phyloP scores from a whole-genome alignment of 2,329 filamentous ascomycete species.

The Neophaeococcomyces mojaviensis region DNA sequence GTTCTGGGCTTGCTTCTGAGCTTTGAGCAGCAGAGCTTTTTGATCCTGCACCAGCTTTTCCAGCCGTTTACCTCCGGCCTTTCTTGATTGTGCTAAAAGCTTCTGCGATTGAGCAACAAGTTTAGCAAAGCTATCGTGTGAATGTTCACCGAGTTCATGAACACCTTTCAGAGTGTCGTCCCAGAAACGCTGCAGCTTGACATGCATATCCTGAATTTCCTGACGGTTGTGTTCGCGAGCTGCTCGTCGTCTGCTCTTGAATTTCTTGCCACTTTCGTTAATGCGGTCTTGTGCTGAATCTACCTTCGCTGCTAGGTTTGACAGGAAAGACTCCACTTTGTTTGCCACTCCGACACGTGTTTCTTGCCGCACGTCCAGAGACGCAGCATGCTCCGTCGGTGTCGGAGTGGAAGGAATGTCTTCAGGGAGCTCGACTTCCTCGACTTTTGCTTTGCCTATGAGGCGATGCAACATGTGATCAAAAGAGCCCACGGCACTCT shows the following conservation, averaged over 20 bases:
- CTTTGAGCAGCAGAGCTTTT: slow-evolving; percentile 1
- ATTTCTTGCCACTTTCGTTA: background rate
- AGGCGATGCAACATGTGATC: slow-evolving; percentile 3
- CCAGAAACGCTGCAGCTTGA: background rate
- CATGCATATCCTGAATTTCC: background rate
- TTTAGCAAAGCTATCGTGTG: background rate
- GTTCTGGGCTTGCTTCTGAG: slow-evolving; percentile 3
- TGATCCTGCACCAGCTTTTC: background rate
- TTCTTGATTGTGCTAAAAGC: background rate
- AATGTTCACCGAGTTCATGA: background rate
- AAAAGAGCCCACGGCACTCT: background rate
- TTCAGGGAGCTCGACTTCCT: background rate
- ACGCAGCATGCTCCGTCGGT: background rate
- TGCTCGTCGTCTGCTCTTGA: background rate
- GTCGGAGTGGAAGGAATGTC: background rate
- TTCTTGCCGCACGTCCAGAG: too few species aligned
- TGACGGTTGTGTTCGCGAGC: background rate
- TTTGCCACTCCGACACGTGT: too few species aligned
- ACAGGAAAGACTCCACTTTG: too few species aligned
- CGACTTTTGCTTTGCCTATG: background rate
- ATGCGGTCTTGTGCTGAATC: background rate
- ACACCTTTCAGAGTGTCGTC: background rate
- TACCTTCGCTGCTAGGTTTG: too few species aligned
- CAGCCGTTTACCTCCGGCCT: background rate
- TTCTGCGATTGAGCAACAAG: slow-evolving; percentile 1